phyloP scores from a whole-genome alignment of 192 early-diverging fungal genomes.

The Backusella circina region DNA sequence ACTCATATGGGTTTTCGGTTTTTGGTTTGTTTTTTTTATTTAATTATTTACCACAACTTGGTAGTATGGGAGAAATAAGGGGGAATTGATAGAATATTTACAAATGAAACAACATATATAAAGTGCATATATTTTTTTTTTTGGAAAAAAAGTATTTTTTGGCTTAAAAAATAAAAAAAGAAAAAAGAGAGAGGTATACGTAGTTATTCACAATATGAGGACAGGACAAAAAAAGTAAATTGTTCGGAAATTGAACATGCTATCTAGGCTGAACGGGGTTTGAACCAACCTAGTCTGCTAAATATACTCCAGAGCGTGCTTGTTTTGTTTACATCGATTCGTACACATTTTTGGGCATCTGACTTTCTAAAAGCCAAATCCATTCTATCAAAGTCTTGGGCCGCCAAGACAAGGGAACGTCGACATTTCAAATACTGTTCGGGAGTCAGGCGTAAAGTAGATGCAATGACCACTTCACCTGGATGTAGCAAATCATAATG shows the following conservation, averaged over 20 bases:
- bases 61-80: background rate
- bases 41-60: background rate
- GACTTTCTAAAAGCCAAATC: conserved; percentile 73
- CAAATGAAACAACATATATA: background rate
- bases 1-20: background rate
- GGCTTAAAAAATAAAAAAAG: background rate
- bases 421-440: conserved; percentile 83
- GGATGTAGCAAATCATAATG: conserved; percentile 52
- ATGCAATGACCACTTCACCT: conserved; percentile 73
- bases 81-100: background rate
- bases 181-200: background rate
- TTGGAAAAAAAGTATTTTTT: background rate
- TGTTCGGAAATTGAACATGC: background rate
- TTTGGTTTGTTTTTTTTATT: background rate
- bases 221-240: background rate
- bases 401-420: conserved; percentile 67
- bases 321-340: conserved; percentile 94
- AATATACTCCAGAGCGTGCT: conserved; percentile 88
- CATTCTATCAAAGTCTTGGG: conserved; percentile 34
- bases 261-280: background rate
- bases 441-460: conserved; percentile 80
- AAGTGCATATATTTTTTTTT: background rate
- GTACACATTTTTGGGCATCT: conserved; percentile 86
- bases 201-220: background rate
- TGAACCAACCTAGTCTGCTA: conserved; percentile 80